A percentile compares a stretch with the other conserved stretches of the same genome.
Conservation (phyloP, 352 stramenopile genomes). For the Globisporangium emineosum region DNA sequence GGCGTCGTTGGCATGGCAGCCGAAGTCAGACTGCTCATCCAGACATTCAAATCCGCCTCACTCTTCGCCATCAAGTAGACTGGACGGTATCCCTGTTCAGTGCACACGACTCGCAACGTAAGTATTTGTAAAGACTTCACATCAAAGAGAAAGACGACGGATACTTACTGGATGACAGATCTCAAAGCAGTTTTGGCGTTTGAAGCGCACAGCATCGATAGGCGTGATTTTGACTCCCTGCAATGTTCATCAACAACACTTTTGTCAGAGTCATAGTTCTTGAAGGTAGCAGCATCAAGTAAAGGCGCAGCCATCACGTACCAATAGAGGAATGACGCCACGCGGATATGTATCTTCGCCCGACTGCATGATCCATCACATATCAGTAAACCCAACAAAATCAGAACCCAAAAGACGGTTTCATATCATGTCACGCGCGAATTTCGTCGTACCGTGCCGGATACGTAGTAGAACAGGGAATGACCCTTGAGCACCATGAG, state of each 20-base stretch:
- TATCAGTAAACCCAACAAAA: conserved; percentile 9
- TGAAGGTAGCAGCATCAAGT: not conserved
- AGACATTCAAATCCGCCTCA: conserved; percentile 74
- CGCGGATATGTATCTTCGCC: conserved; percentile 83
- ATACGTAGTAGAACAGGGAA: conserved; percentile 88
- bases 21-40: conserved; percentile 85
- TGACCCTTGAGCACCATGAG: conserved; percentile 87
- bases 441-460: conserved; percentile 55
- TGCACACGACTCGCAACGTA: conserved; percentile 5
- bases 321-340: conserved; percentile 70
- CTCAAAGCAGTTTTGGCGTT: conserved; percentile 86
- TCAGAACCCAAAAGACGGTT: conserved; percentile 9
- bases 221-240: conserved; percentile 73
- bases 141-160: not conserved
- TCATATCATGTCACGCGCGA: conserved; percentile 5
- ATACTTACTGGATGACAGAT: conserved; percentile 70
- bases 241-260: conserved; percentile 3
- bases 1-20: conserved; percentile 71
- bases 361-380: conserved; percentile 35
- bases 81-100: conserved; percentile 60
- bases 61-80: conserved; percentile 88
- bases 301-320: conserved; percentile 9
- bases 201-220: conserved; percentile 74
- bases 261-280: not conserved
- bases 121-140: not conserved